A percentile compares a stretch with the other conserved stretches of the same genome.
phyloP scores from a whole-genome alignment of 139 green algal species.

The Cymbomonas tetramitiformis region DNA sequence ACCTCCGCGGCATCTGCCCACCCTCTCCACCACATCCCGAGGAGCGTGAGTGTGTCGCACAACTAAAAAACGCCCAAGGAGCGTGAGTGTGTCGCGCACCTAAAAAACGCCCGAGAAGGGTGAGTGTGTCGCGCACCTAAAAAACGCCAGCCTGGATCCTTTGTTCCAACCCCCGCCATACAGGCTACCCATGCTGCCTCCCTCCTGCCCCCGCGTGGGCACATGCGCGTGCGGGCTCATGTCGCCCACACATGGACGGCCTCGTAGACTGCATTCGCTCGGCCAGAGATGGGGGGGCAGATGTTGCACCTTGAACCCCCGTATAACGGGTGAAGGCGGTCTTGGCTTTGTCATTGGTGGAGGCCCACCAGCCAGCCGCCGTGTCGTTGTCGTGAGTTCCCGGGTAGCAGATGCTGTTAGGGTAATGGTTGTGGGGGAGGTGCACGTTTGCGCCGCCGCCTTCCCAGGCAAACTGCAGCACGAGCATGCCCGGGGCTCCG shows the following conservation, averaged over 20 bases:
- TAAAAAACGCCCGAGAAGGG: no score
- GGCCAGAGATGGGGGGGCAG: neutral
- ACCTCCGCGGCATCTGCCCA: slow-evolving; percentile 43
- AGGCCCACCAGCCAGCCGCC: slow-evolving; percentile 56
- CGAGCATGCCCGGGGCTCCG: slow-evolving; percentile 85
- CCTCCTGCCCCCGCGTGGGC: no score
- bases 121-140: no score
- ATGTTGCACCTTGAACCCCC: neutral
- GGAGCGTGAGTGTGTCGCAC: slow-evolving; percentile 35
- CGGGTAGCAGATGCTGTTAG: slow-evolving; percentile 80
- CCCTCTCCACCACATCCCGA: no score
- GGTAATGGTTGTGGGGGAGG: slow-evolving; percentile 88
- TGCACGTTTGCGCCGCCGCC: slow-evolving; percentile 72
- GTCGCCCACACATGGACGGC: neutral
- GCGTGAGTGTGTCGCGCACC: no score
- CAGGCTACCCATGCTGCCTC: no score
- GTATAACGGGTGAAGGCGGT: neutral
- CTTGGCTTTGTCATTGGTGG: neutral
- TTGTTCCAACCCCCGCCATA: no score
- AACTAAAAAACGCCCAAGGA: no score
- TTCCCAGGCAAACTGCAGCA: slow-evolving; percentile 94
- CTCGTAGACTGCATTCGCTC: slow-evolving; percentile 4
- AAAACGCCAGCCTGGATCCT: no score
- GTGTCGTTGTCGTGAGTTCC: slow-evolving; percentile 98
- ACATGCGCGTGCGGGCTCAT: no score